Evolutionary conservation across 768 basidiomycete species (phyloP), one percentile per base, ranked within the genome.

Genomic region (Strobilomyces echinocephalus): DNA sequence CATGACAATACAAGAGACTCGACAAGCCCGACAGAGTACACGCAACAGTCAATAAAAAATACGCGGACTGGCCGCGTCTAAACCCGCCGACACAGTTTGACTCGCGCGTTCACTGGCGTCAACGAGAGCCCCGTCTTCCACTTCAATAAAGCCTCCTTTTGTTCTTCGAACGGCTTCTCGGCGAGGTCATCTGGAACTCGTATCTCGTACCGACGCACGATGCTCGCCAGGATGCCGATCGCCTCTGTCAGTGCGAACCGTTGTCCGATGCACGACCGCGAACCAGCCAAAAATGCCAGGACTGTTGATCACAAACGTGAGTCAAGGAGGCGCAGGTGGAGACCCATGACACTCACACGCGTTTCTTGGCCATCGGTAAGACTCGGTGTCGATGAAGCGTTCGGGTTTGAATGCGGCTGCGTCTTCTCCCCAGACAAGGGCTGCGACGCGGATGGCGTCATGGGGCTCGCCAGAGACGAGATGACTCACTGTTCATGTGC

Each of bases 361-460:
- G 31, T 21, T 71, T 20, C 79, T 73, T 10, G 78, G 79, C 79
- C 79, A 81, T 31, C 70, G 69, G 50, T 80, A 80, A 2, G 70
- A 63, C 7, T 72, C 72, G 0, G 76, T 79, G 49, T 81, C 79
- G 30, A 81, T 69, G 60, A 80, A 81, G 1, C 76, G 73, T 44
- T 77, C 76, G 0, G 79, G 79, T 42, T 65, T 78, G 68, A 79
- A 81, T n/a, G 72, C 70, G 12, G 54, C 63, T 0, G 53, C 68
- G 48, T 81, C 78, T 15, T 69, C 61, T 8, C 80, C 80, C 80
- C 79, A 81, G 41, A 76, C 70, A 15, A 77, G 63, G 2, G 76
- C 79, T 81, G 41, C 15, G 15, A 36, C 15, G 15, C 15, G 15
- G 15, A 0, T 8, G 10, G 30, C 14, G 9, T 40, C 9, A 45